These are phyloP conservation scores for Dispira simplex DNA, from an alignment of 192 early-diverging fungal genomes.

Conservation along the genomic window DNA sequence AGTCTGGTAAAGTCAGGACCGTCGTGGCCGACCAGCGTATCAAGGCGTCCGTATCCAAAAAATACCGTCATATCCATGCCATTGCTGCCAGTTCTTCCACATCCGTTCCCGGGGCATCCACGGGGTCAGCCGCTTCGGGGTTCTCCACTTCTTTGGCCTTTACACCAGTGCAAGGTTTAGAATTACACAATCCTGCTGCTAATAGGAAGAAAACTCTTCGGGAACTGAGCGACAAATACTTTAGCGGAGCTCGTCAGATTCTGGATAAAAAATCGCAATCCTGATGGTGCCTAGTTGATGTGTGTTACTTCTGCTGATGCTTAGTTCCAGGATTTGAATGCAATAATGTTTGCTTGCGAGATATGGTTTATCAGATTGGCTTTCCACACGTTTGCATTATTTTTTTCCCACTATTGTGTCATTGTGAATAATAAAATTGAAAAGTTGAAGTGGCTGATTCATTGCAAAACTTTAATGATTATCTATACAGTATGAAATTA, in stretches of 20 bases:
- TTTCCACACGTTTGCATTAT: too few species aligned
- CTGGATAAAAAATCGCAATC: neutral
- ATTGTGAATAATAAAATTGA: too few species aligned
- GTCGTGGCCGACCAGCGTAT: conserved; percentile 46
- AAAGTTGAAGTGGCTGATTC: too few species aligned
- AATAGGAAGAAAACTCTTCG: neutral
- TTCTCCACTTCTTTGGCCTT: neutral
- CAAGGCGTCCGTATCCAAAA: conserved; percentile 16
- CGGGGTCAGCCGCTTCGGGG: neutral
- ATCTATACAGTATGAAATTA: too few species aligned
- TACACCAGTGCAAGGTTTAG: neutral
- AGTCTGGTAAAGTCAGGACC: conserved; percentile 62
- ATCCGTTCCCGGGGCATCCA: neutral
- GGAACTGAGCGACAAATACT: neutral
- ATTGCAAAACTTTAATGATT: too few species aligned
- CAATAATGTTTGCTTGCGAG: too few species aligned
- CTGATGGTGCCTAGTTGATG: too few species aligned
- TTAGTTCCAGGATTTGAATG: too few species aligned
- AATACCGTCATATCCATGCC: conserved; percentile 1
- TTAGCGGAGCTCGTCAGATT: neutral
- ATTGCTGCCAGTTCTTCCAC: neutral
- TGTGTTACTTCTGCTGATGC: too few species aligned
- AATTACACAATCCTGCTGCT: neutral
- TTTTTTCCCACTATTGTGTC: too few species aligned
- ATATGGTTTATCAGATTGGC: too few species aligned